These are phyloP conservation scores for Penicillium canescens DNA, from an alignment of 495 filamentous ascomycete species.

Conservation along the genomic window DNA sequence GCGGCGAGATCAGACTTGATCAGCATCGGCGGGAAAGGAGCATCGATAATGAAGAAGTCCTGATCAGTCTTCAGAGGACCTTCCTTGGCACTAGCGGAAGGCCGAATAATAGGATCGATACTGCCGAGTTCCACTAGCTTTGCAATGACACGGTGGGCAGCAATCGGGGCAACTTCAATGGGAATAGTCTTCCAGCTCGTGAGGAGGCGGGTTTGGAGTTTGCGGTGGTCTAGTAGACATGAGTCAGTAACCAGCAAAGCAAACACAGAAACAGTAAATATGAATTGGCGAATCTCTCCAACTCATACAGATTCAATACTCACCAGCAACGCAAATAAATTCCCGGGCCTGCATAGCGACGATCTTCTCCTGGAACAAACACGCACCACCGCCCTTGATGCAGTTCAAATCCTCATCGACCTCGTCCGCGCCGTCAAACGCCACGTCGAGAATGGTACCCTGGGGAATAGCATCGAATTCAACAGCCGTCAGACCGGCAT, in stretches of 20 bases:
- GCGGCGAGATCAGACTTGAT: conserved; percentile 57
- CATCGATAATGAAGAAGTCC: conserved; percentile 90
- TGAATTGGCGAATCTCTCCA: background rate
- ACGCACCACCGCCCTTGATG: conserved; percentile 96
- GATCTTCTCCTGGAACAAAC: conserved; percentile 96
- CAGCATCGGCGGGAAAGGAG: conserved; percentile 74
- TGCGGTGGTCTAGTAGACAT: conserved; percentile 68
- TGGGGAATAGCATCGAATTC: conserved; percentile 71
- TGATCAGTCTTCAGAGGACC: conserved; percentile 92
- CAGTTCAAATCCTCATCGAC: conserved; percentile 93
- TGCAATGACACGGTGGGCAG: conserved; percentile 67
- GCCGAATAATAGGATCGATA: conserved; percentile 64
- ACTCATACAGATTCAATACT: conserved; percentile 12
- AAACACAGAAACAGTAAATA: background rate
- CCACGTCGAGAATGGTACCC: conserved; percentile 68
- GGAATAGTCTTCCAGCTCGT: conserved; percentile 82
- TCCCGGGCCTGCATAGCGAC: conserved; percentile 82
- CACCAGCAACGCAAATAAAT: conserved; percentile 91
- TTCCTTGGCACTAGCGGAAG: conserved; percentile 66
- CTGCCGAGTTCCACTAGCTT: conserved; percentile 72
- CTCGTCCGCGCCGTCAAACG: conserved; percentile 96
- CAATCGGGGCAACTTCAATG: conserved; percentile 87
- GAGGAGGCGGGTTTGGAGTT: conserved; percentile 75
- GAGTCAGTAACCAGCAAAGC: conserved; percentile 3
- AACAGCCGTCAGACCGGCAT: conserved; percentile 72